Base-by-base conservation (phyloP, 2,329 filamentous ascomycete species). In the Cladosporium cucumerinum region DNA sequence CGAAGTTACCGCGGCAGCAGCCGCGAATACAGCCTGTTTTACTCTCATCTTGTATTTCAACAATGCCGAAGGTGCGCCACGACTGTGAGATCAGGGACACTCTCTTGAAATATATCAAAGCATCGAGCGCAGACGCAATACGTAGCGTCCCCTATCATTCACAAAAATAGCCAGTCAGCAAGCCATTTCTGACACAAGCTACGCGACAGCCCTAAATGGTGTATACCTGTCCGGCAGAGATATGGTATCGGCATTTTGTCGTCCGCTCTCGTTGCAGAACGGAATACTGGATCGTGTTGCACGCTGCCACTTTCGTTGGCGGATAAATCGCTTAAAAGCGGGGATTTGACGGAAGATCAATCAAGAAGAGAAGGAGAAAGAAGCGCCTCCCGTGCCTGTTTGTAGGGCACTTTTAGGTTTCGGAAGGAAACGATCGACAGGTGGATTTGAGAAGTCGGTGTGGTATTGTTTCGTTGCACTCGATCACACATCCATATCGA, bases 271-370 rank as follows among this genome's bases (percentile, higher is more conserved):
- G 3, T 58, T 58, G 55, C 5, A 30, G 25, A 58, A 46, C 55
- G 55, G 55, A 58, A 30, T n/a, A 25, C 21, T 28, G 6, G 3
- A 14, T 18, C 10, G 55, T n/a, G 5, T 10, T 5, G 14, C 6
- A n/a, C 21, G 21, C 2, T 11, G n/a, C 8, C 3, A 14, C 23
- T 46, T 25, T 46, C 36, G 55, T 58, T 58, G 55, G 55, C 36
- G 55, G 55, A 58, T 23, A 46, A 58, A 58, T 58, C 26, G 34
- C 36, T 5, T 25, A 23, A 18, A 57, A 43, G 55, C 55, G 55
- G 55, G 55, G 55, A 4, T 28, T 28, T 18, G 34, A 39, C 54
- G 54, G 54, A 39, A 39, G 12, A 57, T 36, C 39, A 11, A 21
- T 21, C 39, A 46, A 16, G n/a, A 46, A 46, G n/a, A 46, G n/a